Base-by-base conservation (phyloP, 2,329 filamentous ascomycete species). In the Fusarium sp. region DNA sequence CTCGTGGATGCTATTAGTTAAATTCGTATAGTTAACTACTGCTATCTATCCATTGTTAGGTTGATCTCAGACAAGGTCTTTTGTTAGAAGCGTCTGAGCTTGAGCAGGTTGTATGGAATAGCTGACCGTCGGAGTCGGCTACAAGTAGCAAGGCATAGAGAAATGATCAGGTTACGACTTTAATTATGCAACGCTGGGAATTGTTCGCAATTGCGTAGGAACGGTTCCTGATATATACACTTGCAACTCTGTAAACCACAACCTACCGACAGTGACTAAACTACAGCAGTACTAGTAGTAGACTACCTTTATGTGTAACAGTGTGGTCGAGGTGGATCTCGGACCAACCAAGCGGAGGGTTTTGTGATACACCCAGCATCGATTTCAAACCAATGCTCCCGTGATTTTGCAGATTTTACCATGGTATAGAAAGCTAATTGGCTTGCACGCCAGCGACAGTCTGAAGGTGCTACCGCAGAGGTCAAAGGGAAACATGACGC, bases 291-390 rank as follows among this genome's bases (percentile, higher is more conserved):
- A 22, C 41, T 61, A 58, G 43, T 49, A 15, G 25, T 20, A 47
- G 45, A 27, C 34, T 53, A 15, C 29, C n/a, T 34, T 58, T 41
- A 55, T 66, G 63, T 40, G 43, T 52, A 67, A 70, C 51, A 52
- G 51, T 63, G 62, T 49, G 32, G 53, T 64, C 47, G 65, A 34
- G 46, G 55, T 71, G 69, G 63, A 61, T 59, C 61, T 57, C 46
- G 30, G 51, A 60, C 56, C 61, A 49, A 62, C 53, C 49, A 63
- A 49, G 59, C 61, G 52, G 54, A 73, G 56, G 46, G 53, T 53
- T 58, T 49, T 56, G 34, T 43, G 27, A 24, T 41, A 45, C 27
- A 48, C 9, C 18, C 22, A 16, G 34, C 18, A 51, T 47, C 34
- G 48, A 62, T 40, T 61, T 25, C 41, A 49, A 57, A 40, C 46